A percentile compares a stretch with the other conserved stretches of the same genome.
phyloP scores from a whole-genome alignment of 1,284 basidiomycete genomes.

The Apiotrichum brassicae region DNA sequence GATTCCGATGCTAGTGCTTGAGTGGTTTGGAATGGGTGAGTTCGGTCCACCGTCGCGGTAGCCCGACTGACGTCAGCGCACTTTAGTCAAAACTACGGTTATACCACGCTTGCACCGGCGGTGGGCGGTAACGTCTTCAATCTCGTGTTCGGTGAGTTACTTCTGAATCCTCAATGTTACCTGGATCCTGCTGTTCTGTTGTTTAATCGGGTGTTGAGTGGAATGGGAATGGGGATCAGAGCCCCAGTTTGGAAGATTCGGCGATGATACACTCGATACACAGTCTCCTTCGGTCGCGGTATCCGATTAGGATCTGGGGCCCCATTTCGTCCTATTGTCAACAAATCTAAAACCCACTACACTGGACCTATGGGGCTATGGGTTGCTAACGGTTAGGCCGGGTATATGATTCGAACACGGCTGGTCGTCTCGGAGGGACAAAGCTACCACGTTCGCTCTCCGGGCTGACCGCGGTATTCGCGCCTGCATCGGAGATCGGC shows the following conservation, averaged over 20 bases:
- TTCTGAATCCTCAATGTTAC: no score
- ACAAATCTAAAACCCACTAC: no score
- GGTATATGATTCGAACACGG: slow-evolving; percentile 66
- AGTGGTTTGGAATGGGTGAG: slow-evolving; percentile 77
- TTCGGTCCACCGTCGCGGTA: slow-evolving; percentile 14
- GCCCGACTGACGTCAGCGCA: slow-evolving; percentile 16
- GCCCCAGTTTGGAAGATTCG: no score
- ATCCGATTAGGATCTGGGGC: no score
- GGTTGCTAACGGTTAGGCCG: slow-evolving; percentile 24
- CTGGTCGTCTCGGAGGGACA: slow-evolving; percentile 17
- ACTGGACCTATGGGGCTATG: no score
- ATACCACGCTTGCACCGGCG: slow-evolving; percentile 66
- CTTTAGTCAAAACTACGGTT: slow-evolving; percentile 74
- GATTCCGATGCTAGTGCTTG: slow-evolving; percentile 67
- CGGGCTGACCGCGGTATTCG: neutral
- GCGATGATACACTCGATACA: no score
- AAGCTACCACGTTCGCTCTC: no score
- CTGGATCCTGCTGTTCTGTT: no score
- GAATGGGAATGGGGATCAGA: no score
- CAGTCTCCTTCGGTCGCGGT: no score
- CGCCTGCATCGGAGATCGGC: slow-evolving; percentile 2
- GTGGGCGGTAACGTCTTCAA: slow-evolving; percentile 79
- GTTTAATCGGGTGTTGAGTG: no score
- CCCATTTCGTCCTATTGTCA: no score
- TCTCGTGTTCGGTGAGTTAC: slow-evolving; percentile 63